phyloP scores from a whole-genome alignment of 1,139 yeast genomes.

The Yamadazyma songkhlaensis region DNA sequence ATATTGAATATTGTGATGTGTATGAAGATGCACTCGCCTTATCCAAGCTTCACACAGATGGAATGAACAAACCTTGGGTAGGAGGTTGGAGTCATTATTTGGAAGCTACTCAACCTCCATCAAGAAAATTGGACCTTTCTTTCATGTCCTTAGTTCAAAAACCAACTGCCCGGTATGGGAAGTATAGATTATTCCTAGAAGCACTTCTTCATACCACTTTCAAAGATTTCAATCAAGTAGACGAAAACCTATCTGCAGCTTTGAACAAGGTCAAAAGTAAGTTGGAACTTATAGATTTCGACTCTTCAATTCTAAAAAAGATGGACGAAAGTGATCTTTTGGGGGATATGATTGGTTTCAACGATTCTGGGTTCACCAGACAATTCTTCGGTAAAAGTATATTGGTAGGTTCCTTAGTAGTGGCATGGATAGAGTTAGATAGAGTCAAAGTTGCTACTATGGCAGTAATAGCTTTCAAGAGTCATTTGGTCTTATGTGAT shows the following conservation, averaged over 20 bases:
- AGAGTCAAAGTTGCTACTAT: conserved; percentile 17
- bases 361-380: conserved; percentile 10
- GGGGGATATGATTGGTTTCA: conserved; percentile 7
- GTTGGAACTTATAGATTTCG: conserved; percentile 26
- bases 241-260: conserved; percentile 1
- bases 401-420: conserved; percentile 37
- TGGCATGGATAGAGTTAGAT: conserved; percentile 34
- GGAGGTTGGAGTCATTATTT: conserved; percentile 38
- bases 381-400: conserved; percentile 39
- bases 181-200: conserved; percentile 49
- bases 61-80: conserved; percentile 17
- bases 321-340: conserved; percentile 9
- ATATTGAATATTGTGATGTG: conserved; percentile 42
- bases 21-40: conserved; percentile 38
- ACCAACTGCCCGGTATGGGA: conserved; percentile 51
- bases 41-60: conserved; percentile 21
- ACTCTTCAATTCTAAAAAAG: conserved; percentile 5
- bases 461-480: conserved; percentile 49
- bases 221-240: not conserved
- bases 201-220: conserved; percentile 23
- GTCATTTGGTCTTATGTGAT: conserved; percentile 39
- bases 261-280: conserved; percentile 17
- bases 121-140: conserved; percentile 40
- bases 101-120: conserved; percentile 39
- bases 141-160: conserved; percentile 50